Conservation (phyloP, 352 stramenopile genomes). For the Pythium brassicae region DNA sequence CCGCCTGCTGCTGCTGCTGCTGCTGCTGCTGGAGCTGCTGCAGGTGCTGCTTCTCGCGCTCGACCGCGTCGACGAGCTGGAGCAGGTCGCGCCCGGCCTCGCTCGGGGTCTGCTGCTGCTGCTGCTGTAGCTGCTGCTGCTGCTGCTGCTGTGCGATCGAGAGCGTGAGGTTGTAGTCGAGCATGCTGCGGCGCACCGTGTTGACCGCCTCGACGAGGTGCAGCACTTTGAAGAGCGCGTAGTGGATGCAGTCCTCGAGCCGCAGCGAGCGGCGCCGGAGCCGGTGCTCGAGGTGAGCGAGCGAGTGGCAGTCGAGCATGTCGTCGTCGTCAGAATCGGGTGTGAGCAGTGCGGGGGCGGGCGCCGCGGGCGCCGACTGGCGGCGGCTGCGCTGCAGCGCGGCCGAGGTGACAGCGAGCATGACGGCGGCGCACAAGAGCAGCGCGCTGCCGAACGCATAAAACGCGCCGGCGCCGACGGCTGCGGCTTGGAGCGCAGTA, state of each 20-base stretch:
- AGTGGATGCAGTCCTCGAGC: constrained; percentile 27
- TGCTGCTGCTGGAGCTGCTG: neutral
- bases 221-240: constrained; percentile 94
- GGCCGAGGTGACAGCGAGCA: neutral
- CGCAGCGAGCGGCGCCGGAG: constrained; percentile 4
- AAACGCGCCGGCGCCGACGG: constrained; percentile 7
- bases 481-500: constrained; percentile 4
- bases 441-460: constrained; percentile 11
- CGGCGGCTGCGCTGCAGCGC: neutral
- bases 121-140: too few species aligned
- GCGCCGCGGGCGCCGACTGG: too few species aligned
- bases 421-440: constrained; percentile 9
- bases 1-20: neutral
- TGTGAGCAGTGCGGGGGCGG: neutral
- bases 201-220: constrained; percentile 9
- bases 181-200: constrained; percentile 14
- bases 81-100: constrained; percentile 9
- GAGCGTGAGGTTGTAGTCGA: constrained; percentile 13
- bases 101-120: too few species aligned
- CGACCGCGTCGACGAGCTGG: constrained; percentile 8
- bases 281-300: constrained; percentile 12
- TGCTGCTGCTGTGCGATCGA: constrained; percentile 1
- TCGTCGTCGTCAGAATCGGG: constrained; percentile 7
- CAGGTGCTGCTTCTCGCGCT: constrained; percentile 2
- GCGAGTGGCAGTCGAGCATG: constrained; percentile 13